Base-by-base conservation (phyloP, 2,329 filamentous ascomycete species). In the Trichoderma harzianum region DNA sequence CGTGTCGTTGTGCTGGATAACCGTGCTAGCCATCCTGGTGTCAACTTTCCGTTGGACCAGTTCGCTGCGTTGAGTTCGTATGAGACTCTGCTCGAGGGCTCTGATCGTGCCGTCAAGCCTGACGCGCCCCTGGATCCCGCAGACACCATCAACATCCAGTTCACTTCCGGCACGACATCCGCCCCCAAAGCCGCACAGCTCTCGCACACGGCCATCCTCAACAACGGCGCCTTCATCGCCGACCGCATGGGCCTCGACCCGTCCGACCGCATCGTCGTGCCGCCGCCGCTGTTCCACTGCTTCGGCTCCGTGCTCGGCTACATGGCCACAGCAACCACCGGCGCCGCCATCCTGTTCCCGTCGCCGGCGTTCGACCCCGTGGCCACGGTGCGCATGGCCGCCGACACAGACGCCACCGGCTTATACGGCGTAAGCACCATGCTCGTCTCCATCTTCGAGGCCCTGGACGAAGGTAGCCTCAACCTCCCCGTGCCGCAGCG, bases 381-480 rank as follows among this genome's bases (percentile, higher is more conserved):
- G 3, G 93, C 93, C 1, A 88, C 92, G 0, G 85, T 98, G 43
- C 81, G 78, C 65, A 88, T 87, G 85, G 84, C 82, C 11, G 81
- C 83, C 21, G 86, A 86, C 72, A 84, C 87, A 74, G 80, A 82
- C 12, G 89, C 88, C 28, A 90, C 88, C 1, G 89, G 87, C 0
- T 87, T 98, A 0, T 96, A 98, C 80, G 95, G 95, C 71, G 95
- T 98, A 0, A 90, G 93, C 5, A 98, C 95, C 68, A 99, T 98
- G 96, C 95, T 97, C 77, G 88, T 88, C n/a, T 91, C 95, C 30
- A 90, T 97, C 77, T 87, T 98, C 5, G 93, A 97, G 75, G 87
- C 95, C 1, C 86, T 98, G 8, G 85, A 90, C 74, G 78, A 75
- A 8, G 79, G 81, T 36, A 68, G 72, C 7, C 71, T 66, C 69